Conservation (phyloP, 1,284 basidiomycete species). For the Pseudozyma sp. region DNA sequence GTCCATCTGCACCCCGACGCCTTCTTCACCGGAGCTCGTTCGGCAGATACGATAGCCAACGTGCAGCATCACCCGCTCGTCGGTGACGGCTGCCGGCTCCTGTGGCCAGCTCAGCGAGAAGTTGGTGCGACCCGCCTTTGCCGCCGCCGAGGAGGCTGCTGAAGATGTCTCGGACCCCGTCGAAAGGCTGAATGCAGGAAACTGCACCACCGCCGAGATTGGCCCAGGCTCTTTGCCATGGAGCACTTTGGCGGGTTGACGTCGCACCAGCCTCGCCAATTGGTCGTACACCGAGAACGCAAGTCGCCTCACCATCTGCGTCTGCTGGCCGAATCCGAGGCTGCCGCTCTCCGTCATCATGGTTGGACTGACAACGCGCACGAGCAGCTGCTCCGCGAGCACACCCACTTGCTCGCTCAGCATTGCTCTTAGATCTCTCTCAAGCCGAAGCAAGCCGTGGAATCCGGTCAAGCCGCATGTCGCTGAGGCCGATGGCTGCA, state of each 20-base stretch:
- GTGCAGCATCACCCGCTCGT: constrained; percentile 45
- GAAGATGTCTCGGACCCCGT: background rate
- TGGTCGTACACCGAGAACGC: constrained; percentile 53
- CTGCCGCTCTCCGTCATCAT: constrained; percentile 46
- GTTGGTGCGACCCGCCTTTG: constrained; percentile 1
- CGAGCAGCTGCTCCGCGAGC: constrained; percentile 42
- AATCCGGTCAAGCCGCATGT: constrained; percentile 19
- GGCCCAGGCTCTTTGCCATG: constrained; percentile 34
- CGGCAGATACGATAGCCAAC: constrained; percentile 34
- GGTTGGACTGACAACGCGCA: constrained; percentile 32
- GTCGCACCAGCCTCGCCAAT: constrained; percentile 34
- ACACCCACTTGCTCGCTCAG: constrained; percentile 41
- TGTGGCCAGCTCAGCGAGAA: constrained; percentile 25
- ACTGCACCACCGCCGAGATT: constrained; percentile 43
- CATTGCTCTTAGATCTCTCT: constrained; percentile 37
- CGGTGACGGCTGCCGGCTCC: constrained; percentile 27
- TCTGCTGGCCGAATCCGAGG: constrained; percentile 29
- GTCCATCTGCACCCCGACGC: background rate
- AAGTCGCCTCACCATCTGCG: constrained; percentile 25
- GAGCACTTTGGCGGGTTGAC: constrained; percentile 43
- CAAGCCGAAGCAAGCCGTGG: constrained; percentile 38
- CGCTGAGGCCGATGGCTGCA: constrained; percentile 31
- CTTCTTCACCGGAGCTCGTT: background rate
- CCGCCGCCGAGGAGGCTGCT: background rate
- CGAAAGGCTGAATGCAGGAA: constrained; percentile 45